A percentile compares a stretch with the other conserved stretches of the same genome.
These are phyloP conservation scores for Tolypocladium guangdongense DNA, from an alignment of 2,329 filamentous ascomycete genomes.

Conservation along the genomic window DNA sequence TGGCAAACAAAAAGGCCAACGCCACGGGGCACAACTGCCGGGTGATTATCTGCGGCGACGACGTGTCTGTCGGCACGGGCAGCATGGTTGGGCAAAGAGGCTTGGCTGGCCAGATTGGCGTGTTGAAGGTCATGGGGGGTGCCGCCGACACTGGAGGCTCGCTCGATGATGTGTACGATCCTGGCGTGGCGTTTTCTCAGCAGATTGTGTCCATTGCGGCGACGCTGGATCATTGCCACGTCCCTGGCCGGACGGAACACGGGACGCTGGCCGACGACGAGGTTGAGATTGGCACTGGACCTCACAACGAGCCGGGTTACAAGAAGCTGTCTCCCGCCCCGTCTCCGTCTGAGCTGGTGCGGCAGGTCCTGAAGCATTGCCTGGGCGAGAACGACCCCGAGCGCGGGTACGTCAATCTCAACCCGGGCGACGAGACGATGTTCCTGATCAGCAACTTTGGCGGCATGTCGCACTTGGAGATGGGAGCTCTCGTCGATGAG, in stretches of 20 bases:
- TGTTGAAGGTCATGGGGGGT: slow-evolving; percentile 46
- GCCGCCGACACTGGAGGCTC: slow-evolving; percentile 34
- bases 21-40: slow-evolving; percentile 41
- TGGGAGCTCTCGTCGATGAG: slow-evolving; percentile 43
- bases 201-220: slow-evolving; percentile 47
- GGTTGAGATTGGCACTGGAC: slow-evolving; percentile 54
- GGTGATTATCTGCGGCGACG: slow-evolving; percentile 53
- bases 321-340: slow-evolving; percentile 42
- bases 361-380: slow-evolving; percentile 47
- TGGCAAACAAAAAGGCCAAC: slow-evolving; percentile 47
- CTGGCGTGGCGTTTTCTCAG: slow-evolving; percentile 36
- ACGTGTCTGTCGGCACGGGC: slow-evolving; percentile 51
- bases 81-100: slow-evolving; percentile 50
- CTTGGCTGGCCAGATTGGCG: slow-evolving; percentile 48
- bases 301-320: slow-evolving; percentile 56
- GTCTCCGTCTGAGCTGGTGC: slow-evolving; percentile 36
- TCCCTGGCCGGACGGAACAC: slow-evolving; percentile 39
- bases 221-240: slow-evolving; percentile 50
- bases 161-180: slow-evolving; percentile 37
- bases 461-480: slow-evolving; percentile 45
- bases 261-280: slow-evolving; percentile 37
- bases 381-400: slow-evolving; percentile 45
- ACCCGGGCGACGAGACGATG: slow-evolving; percentile 34
- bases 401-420: slow-evolving; percentile 38
- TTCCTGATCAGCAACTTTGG: slow-evolving; percentile 50